phyloP scores from a whole-genome alignment of 2,329 filamentous ascomycete species.

The Beauveria australis region DNA sequence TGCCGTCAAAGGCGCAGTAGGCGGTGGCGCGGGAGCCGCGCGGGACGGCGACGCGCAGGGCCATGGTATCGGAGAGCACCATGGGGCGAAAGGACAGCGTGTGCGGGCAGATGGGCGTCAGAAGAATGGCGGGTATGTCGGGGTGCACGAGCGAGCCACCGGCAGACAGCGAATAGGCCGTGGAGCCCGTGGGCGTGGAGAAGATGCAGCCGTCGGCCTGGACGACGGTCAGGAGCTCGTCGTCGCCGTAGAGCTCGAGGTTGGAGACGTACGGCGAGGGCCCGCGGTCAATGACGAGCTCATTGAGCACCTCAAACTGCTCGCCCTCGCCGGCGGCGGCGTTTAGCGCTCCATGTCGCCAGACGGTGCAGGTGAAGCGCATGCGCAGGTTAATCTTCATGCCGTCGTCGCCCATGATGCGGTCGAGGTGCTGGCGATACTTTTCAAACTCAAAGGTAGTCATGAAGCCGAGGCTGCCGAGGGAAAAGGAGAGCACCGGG shows the following conservation, averaged over 20 bases:
- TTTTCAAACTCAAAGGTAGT: conserved; percentile 81
- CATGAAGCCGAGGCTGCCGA: conserved; percentile 80
- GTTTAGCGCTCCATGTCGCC: conserved; percentile 55
- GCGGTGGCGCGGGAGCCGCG: conserved; percentile 80
- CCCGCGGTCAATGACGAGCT: conserved; percentile 95
- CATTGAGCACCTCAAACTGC: conserved; percentile 96
- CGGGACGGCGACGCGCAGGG: conserved; percentile 81
- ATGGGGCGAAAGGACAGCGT: conserved; percentile 95
- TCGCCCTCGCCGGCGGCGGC: conserved; percentile 64
- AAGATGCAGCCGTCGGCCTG: conserved; percentile 98
- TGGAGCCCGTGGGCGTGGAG: conserved; percentile 88
- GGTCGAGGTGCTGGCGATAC: conserved; percentile 80
- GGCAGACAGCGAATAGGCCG: conserved; percentile 91
- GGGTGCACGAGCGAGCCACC: conserved; percentile 94
- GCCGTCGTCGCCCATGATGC: conserved; percentile 85
- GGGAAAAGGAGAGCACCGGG: conserved; percentile 74
- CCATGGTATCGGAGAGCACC: conserved; percentile 92
- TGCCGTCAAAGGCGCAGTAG: conserved; percentile 96
- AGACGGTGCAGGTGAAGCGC: conserved; percentile 98
- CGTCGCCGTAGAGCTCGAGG: conserved; percentile 90
- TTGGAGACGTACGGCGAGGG: conserved; percentile 96
- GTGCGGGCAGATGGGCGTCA: conserved; percentile 96
- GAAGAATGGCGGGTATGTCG: conserved; percentile 89
- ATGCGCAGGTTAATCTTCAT: conserved; percentile 98
- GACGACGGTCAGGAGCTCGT: conserved; percentile 88